Evolutionary conservation across 352 stramenopile genomes (phyloP).

Genomic region (Aphanomyces cochlioides): DNA sequence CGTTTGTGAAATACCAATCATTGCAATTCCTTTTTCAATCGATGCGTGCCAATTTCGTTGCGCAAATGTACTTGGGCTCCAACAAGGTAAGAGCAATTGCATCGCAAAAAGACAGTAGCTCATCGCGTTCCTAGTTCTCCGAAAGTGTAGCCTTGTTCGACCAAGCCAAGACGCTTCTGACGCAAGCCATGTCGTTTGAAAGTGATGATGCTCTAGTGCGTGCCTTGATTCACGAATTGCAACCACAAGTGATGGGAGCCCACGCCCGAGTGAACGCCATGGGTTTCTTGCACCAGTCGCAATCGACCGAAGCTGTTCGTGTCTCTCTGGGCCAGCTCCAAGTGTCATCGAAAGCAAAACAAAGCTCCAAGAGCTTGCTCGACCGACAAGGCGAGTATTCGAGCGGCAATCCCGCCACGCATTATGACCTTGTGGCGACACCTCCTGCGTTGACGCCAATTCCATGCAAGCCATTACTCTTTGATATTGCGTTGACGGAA

Average conservation of each 20-base stretch:
- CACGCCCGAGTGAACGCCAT: slow-evolving; percentile 15
- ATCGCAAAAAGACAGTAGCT: not conserved
- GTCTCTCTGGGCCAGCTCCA: slow-evolving; percentile 10
- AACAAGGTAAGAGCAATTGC: slow-evolving; percentile 34
- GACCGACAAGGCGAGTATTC: slow-evolving; percentile 37
- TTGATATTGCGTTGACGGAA: slow-evolving; percentile 80
- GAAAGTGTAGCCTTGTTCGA: slow-evolving; percentile 71
- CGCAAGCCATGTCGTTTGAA: slow-evolving; percentile 55
- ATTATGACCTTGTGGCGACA: slow-evolving; percentile 61
- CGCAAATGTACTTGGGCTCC: slow-evolving; percentile 60
- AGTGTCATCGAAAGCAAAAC: not conserved
- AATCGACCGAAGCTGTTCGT: slow-evolving; percentile 9
- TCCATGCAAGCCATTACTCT: slow-evolving; percentile 74
- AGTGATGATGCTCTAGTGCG: slow-evolving; percentile 33
- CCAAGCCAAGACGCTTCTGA: slow-evolving; percentile 57
- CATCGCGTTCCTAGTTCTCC: slow-evolving; percentile 36
- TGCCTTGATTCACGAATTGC: not conserved
- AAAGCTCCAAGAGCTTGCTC: slow-evolving; percentile 38
- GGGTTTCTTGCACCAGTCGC: slow-evolving; percentile 13
- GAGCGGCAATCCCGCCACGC: slow-evolving; percentile 45
- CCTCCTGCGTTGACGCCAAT: slow-evolving; percentile 60
- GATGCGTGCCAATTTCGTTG: slow-evolving; percentile 55
- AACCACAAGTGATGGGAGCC: slow-evolving; percentile 31
- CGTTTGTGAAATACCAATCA: slow-evolving; percentile 62
- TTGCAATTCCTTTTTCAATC: slow-evolving; percentile 67